These are phyloP conservation scores for Tetraselmis chui DNA, from an alignment of 139 green algal species.

Conservation along the genomic window DNA sequence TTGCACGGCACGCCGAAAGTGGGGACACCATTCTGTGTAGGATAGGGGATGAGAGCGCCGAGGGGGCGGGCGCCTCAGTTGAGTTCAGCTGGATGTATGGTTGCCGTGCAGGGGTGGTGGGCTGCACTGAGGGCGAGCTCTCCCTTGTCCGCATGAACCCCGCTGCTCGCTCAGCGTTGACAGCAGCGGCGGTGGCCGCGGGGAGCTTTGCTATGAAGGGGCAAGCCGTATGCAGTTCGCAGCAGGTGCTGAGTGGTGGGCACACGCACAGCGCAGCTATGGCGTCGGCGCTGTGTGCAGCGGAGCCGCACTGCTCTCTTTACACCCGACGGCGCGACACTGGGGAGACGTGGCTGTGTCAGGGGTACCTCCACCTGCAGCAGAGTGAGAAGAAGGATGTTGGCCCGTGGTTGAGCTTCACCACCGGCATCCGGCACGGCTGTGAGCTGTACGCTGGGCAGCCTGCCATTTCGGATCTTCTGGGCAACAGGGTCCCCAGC, in stretches of 20 bases:
- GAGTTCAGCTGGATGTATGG: too few species aligned
- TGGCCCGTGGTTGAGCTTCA: background rate
- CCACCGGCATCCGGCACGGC: background rate
- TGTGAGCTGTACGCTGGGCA: background rate
- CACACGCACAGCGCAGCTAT: background rate
- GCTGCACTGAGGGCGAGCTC: too few species aligned
- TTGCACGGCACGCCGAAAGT: too few species aligned
- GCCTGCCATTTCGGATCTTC: background rate
- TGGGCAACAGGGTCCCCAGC: too few species aligned
- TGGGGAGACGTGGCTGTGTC: background rate
- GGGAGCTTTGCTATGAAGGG: background rate
- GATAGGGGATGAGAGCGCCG: too few species aligned
- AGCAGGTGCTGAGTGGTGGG: background rate
- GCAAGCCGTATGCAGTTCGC: background rate
- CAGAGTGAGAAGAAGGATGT: background rate
- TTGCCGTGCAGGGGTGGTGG: too few species aligned
- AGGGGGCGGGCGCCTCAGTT: too few species aligned
- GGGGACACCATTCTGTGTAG: too few species aligned
- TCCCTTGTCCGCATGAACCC: too few species aligned
- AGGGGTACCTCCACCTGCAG: background rate
- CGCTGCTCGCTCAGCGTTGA: too few species aligned
- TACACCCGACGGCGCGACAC: background rate
- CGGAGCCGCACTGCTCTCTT: background rate
- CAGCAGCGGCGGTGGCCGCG: background rate
- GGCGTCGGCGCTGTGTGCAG: background rate